Evolutionary conservation across 1,284 basidiomycete species (phyloP), one percentile per base, ranked within the genome.

Genomic region (Microbotryomycetes sp.): DNA sequence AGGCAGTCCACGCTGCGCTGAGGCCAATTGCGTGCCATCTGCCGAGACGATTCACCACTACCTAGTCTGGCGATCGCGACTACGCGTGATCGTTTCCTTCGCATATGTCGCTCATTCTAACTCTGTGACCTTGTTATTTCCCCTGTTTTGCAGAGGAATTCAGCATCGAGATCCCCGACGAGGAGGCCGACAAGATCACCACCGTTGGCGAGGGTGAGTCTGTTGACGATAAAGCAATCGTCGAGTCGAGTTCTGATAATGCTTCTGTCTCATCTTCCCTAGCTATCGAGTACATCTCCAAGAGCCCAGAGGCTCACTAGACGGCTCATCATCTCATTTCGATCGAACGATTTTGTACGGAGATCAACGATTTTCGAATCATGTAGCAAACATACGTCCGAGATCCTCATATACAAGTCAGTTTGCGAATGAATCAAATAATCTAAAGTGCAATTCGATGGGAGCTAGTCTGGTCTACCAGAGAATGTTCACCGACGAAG

Each of bases 281-380:
- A 94, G 94, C 94, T 59, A 92, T 98, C 75, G 91, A 97, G 78
- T 98, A 98, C 79, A 92, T 98, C 77, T 85, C 85, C 73, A 92
- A 94, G 80, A 90, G 90, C 55, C 90, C 92, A 68, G 91, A 89
- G 80, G 92, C 74, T 73, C 63, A 69, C 71, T 75, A 63, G 65
- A 58, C 46, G 52, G 16, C n/a, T n/a, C n/a, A n/a, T n/a, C n/a
- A n/a, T n/a, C n/a, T n/a, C n/a, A n/a, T n/a, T n/a, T n/a, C n/a
- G n/a, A n/a, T n/a, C n/a, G n/a, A n/a, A n/a, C n/a, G n/a, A n/a
- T n/a, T n/a, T n/a, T n/a, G n/a, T n/a, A n/a, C n/a, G n/a, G n/a
- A n/a, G n/a, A n/a, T n/a, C n/a, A n/a, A n/a, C n/a, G n/a, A n/a
- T n/a, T n/a, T n/a, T n/a, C n/a, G n/a, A n/a, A n/a, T n/a, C n/a